Percentiles rank a stretch among this genome's conserved stretches.
Conservation (phyloP, 805 yeast species). For the Dipodascus albidus region DNA sequence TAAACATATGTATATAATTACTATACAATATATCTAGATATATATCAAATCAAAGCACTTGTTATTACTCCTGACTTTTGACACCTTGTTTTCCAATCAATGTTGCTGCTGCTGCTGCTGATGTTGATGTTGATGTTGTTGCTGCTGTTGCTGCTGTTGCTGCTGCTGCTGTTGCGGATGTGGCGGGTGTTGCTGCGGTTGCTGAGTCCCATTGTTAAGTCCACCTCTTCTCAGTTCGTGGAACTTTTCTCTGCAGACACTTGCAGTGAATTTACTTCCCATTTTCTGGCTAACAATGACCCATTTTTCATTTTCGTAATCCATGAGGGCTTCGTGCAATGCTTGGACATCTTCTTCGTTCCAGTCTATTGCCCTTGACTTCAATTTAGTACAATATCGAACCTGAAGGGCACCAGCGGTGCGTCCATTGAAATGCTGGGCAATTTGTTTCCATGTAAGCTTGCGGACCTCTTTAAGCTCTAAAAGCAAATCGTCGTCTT, state of each 20-base stretch:
- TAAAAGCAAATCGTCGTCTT: conserved; percentile 20
- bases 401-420: conserved; percentile 81
- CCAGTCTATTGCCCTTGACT: conserved; percentile 13
- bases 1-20: too few species aligned
- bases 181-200: not conserved
- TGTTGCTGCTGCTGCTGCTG: not conserved
- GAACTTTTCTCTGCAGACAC: conserved; percentile 12
- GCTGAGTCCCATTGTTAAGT: not conserved
- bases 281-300: conserved; percentile 12
- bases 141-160: not conserved
- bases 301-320: conserved; percentile 19
- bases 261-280: conserved; percentile 13
- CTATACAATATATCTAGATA: not conserved
- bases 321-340: conserved; percentile 11
- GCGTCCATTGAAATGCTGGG: conserved; percentile 58
- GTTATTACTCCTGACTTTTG: not conserved
- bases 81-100: not conserved
- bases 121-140: not conserved
- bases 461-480: conserved; percentile 57
- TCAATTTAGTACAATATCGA: conserved; percentile 20
- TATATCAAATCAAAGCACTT: too few species aligned
- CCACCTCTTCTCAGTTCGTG: not conserved
- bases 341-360: conserved; percentile 11
- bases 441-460: conserved; percentile 74
- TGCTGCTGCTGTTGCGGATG: not conserved